Percentiles rank a stretch among this genome's conserved stretches.
Conservation (phyloP, 495 filamentous ascomycete species). For the Talaromyces stipitatus region DNA sequence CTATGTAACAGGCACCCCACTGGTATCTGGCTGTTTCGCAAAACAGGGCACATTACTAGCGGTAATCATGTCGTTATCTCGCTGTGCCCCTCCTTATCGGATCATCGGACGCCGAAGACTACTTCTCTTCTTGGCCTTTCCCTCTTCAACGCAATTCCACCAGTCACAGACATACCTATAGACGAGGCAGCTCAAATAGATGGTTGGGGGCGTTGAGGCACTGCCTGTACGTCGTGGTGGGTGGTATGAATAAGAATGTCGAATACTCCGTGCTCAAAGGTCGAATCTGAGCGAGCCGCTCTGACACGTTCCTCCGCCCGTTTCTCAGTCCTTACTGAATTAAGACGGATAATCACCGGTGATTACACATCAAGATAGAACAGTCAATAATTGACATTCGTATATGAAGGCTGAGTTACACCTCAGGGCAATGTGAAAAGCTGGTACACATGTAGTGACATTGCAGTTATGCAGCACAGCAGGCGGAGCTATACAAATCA, state of each 20-base stretch:
- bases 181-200: background rate
- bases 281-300: constrained; percentile 1
- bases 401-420: background rate
- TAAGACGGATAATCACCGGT: background rate
- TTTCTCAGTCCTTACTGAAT: background rate
- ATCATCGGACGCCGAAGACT: background rate
- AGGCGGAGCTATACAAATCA: background rate
- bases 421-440: background rate
- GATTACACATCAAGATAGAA: background rate
- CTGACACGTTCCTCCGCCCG: background rate
- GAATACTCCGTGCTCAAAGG: background rate
- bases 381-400: background rate
- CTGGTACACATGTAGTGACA: background rate
- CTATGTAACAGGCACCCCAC: background rate
- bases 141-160: background rate
- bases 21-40: background rate
- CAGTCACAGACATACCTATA: background rate
- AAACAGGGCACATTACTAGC: background rate
- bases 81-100: background rate
- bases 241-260: background rate
- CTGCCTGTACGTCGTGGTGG: background rate
- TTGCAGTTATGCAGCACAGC: no score
- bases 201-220: background rate
- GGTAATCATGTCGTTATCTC: background rate
- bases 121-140: background rate